Base-by-base conservation (phyloP, 2,329 filamentous ascomycete species). In the Aureobasidium melanogenum region DNA sequence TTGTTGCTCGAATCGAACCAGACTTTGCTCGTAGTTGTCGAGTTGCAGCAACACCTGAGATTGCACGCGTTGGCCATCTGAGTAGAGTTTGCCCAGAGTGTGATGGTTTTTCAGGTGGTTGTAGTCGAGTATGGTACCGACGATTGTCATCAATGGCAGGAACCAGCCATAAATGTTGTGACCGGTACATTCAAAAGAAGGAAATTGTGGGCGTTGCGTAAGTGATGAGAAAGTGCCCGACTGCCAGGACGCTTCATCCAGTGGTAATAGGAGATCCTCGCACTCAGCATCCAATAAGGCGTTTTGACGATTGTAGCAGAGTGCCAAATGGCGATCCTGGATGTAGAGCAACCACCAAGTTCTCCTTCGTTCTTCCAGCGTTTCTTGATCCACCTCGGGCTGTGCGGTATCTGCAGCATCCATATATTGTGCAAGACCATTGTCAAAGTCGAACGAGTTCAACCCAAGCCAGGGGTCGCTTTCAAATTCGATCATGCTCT, bases 121-220 rank as follows among this genome's bases (percentile, higher is more conserved):
- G 50, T 61, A 61, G 17, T 61, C 59, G 38, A 61, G 59, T 43
- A 61, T 61, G 1, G 59, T 61, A 22, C 59, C 59, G 22, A 61
- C 59, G 22, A 61, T 61, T 26, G 59, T 61, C 59, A 61, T 61
- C 41, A 61, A 26, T 12, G 59, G 59, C 24, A 61, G 26, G 32
- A 61, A 61, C 59, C 59, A 61, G 28, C 59, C 59, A 15, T 61
- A 61, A 10, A 61, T 55, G 12, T 61, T 61, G 59, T 61, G 59
- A 24, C 59, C 59, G 7, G 59, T 61, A 14, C 59, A 61, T 55
- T 61, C 48, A 30, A 61, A 61, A 10, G 59, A 61, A 22, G 59
- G 59, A 24, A 61, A 61, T 14, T 52, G 48, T 19, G 59, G 59
- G 8, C 59, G 59, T 17, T 61, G 59, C 19, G 59, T 61, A 28